These are phyloP conservation scores for Penicillium janthinellum DNA, from an alignment of 2,329 filamentous ascomycete genomes.

Conservation along the genomic window DNA sequence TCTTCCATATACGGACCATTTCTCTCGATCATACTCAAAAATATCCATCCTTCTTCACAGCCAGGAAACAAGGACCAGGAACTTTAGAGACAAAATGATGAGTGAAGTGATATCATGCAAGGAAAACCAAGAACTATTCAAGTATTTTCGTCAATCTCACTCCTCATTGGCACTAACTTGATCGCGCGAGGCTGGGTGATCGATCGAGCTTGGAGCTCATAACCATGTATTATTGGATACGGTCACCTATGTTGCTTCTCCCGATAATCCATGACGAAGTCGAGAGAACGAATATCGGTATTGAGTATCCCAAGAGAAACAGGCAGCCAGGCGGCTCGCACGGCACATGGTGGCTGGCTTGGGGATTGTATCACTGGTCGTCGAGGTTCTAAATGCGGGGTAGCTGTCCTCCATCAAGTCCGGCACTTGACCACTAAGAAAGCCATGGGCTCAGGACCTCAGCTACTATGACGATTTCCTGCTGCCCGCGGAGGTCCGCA, in stretches of 20 bases:
- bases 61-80: too few relatives aligned
- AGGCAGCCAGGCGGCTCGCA: neutral
- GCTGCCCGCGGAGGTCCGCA: neutral
- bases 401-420: neutral
- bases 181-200: neutral
- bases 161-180: neutral
- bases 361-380: conserved; percentile 10
- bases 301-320: neutral
- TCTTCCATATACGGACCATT: too few relatives aligned
- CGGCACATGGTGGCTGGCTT: neutral
- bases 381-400: conserved; percentile 15
- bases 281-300: neutral
- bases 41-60: too few relatives aligned
- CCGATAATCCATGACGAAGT: neutral
- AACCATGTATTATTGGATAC: neutral
- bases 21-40: too few relatives aligned
- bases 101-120: neutral
- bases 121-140: neutral
- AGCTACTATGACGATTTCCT: neutral
- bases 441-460: neutral
- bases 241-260: neutral
- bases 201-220: conserved; percentile 19
- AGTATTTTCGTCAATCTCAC: neutral
- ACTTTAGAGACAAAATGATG: neutral
- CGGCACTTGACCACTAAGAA: neutral